Evolutionary conservation across 202 grass and related monocot species (phyloP).

Genomic region (Eragrostis tef): DNA sequence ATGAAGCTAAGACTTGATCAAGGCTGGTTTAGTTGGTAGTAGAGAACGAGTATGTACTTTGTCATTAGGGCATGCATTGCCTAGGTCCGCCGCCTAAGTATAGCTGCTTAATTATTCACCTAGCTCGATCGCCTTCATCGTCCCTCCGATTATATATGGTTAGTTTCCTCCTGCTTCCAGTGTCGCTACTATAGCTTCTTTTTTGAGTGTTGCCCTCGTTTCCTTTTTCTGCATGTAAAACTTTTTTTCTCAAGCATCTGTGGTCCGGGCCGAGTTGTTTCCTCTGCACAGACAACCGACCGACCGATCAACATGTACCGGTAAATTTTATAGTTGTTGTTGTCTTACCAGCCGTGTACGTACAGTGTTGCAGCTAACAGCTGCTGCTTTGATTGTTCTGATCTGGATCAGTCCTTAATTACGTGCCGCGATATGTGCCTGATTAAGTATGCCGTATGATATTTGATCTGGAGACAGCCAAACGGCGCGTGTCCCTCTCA

Average conservation of each 20-base stretch:
- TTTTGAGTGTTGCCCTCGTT: background rate
- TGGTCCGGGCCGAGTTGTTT: slow-evolving; percentile 73
- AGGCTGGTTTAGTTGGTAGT: slow-evolving; percentile 21
- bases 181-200: background rate
- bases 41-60: background rate
- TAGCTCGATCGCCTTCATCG: background rate
- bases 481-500: background rate
- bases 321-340: slow-evolving; percentile 25
- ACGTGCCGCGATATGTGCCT: background rate
- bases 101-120: background rate
- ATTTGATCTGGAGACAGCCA: background rate
- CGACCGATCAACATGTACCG: slow-evolving; percentile 33
- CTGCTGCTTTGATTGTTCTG: background rate
- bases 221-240: background rate
- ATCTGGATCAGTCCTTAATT: background rate
- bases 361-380: background rate
- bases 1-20: background rate
- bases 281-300: slow-evolving; percentile 74
- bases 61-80: slow-evolving; percentile 32
- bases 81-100: slow-evolving; percentile 13
- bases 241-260: background rate
- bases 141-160: background rate
- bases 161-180: background rate
- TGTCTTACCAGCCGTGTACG: background rate
- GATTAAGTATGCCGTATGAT: background rate